Evolutionary conservation across 2,329 filamentous ascomycete species (phyloP), one percentile per base, ranked within the genome.

Genomic region (Fusarium algeriense): DNA sequence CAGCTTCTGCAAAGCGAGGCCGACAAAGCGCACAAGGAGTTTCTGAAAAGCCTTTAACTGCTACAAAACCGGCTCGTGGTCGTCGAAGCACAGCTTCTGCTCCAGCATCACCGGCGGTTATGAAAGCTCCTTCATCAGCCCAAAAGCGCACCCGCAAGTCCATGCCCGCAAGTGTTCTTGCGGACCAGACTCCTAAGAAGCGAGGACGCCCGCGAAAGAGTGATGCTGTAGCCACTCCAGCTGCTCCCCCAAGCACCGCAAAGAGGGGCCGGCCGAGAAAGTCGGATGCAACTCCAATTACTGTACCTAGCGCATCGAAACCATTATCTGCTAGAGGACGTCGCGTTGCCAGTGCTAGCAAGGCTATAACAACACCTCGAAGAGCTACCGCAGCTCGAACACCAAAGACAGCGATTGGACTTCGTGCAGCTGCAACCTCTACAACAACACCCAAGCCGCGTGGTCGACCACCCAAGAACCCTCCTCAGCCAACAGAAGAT

Each of bases 221-320:
- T 44, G 71, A 76, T 44, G 63, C 20, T 37, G 30, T 59, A 12
- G 52, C 67, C 11, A 75, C 74, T 10, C 73, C 73, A 35, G 61
- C 59, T 7, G 55, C 56, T 6, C 45, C 53, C 15, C 54, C 67
- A 12, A 60, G 69, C 41, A 58, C 64, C 4, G 61, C 45, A 41
- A 76, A 74, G 61, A 65, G 73, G 55, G 74, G 74, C 12, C 55
- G 74, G 9, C 74, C 74, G 3, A 73, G 74, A 40, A 76, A 75
- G 26, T 75, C 69, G 0, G 69, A 75, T 38, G 67, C 56, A 8
- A 61, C 59, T 8, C 56, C 64, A 17, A 53, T 57, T 23, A 34
- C 30, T 15, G 37, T 58, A 7, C 44, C 64, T 11, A 70, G 54
- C 28, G 53, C 54, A 19, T 54, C 56, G n/a, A 75, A 64, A 17